phyloP scores from a whole-genome alignment of 352 stramenopile genomes.

The Peronospora farinosa region DNA sequence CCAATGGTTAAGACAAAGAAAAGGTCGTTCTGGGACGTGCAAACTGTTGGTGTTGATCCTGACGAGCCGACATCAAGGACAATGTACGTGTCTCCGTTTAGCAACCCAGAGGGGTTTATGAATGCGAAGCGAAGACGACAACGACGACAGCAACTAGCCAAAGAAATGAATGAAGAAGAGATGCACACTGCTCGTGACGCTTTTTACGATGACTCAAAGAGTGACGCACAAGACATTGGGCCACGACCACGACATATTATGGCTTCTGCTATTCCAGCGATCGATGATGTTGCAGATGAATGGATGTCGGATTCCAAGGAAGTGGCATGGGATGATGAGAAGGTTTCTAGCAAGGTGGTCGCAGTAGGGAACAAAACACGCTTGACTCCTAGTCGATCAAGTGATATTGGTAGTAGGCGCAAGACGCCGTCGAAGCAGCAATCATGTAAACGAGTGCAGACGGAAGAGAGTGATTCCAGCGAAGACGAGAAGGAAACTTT shows the following conservation, averaged over 20 bases:
- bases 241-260: slow-evolving; percentile 37
- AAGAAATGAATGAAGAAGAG: slow-evolving; percentile 21
- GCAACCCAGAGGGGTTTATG: slow-evolving; percentile 25
- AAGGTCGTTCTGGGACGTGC: slow-evolving; percentile 26
- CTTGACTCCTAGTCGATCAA: not conserved
- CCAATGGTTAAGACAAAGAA: slow-evolving; percentile 20
- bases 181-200: slow-evolving; percentile 21
- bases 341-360: not conserved
- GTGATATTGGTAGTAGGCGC: not conserved
- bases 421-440: slow-evolving; percentile 1
- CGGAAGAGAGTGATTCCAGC: slow-evolving; percentile 11
- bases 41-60: slow-evolving; percentile 8
- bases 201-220: slow-evolving; percentile 37
- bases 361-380: not conserved
- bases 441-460: slow-evolving; percentile 8
- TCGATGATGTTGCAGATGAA: slow-evolving; percentile 40
- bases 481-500: slow-evolving; percentile 25
- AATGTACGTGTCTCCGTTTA: slow-evolving; percentile 60
- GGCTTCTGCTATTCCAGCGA: slow-evolving; percentile 26
- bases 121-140: slow-evolving; percentile 22
- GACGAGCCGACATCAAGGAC: slow-evolving; percentile 2
- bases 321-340: slow-evolving; percentile 14
- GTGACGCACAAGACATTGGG: slow-evolving; percentile 10
- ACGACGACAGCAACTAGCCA: slow-evolving; percentile 4
- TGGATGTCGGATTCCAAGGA: slow-evolving; percentile 66